Base-by-base conservation (phyloP, 2,329 filamentous ascomycete genomes). In the Grosmannia clavigera region DNA sequence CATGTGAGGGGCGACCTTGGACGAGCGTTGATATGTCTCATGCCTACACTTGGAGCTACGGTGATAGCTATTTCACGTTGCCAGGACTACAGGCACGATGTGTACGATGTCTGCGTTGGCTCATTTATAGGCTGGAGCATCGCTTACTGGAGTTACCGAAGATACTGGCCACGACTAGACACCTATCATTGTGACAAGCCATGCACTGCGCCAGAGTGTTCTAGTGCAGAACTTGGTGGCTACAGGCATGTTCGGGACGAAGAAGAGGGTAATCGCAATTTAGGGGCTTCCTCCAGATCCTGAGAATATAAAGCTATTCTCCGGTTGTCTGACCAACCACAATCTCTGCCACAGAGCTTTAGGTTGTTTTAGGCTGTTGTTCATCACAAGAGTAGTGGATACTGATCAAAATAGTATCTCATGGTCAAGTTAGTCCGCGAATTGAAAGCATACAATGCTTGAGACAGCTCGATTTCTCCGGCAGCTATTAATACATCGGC, bases 51-150 rank as follows among this genome's bases (percentile, higher is more conserved):
- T 4, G 82, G 82, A 10, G 86, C 85, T 1, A 75, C 78, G n/a
- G 74, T 86, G 70, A 85, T 89, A 64, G 84, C 84, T 52, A 85
- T 87, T 61, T 85, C 83, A 54, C 76, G 86, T 7, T 86, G 83
- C 64, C 80, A 88, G 70, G 85, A 87, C 69, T 88, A 88, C 67
- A 74, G 86, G 56, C 85, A 89, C 65, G 85, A 88, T 64, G 84
- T 87, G 2, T 87, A 85, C 63, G 85, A 88, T 67, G 84, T 88
- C 14, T 80, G 77, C 57, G 76, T 80, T 6, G 85, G 86, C 0
- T 80, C 81, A 0, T 69, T 80, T 31, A 72, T 88, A 16, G 86
- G 85, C 3, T 80, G 80, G 69, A 70, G 73, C 4, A 72, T 87
- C 35, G 80, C 83, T 3, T 83, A 83, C 67, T 87, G 83, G 76